phyloP scores from a whole-genome alignment of 2,329 filamentous ascomycete species.

The Aspergillus unguis region DNA sequence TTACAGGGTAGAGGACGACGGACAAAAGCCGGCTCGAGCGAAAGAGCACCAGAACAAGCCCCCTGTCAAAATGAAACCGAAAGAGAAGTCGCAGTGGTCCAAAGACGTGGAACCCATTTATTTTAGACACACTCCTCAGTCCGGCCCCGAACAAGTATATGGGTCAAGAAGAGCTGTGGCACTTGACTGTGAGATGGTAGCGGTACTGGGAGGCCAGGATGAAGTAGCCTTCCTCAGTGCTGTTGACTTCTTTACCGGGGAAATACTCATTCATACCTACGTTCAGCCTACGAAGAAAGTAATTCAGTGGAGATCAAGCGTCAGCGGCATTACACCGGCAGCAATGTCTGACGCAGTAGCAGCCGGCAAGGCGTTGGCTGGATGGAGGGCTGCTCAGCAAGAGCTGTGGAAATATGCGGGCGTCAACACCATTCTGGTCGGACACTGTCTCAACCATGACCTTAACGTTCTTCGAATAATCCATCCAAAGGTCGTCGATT shows the following conservation, averaged over 20 bases:
- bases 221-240: slow-evolving; percentile 40
- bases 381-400: slow-evolving; percentile 45
- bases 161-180: slow-evolving; percentile 30
- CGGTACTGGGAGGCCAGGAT: slow-evolving; percentile 23
- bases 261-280: slow-evolving; percentile 45
- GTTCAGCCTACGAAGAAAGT: slow-evolving; percentile 38
- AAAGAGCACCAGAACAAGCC: background rate
- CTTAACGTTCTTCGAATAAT: slow-evolving; percentile 44
- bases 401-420: slow-evolving; percentile 45
- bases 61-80: background rate
- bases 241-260: slow-evolving; percentile 48
- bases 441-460: slow-evolving; percentile 48
- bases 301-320: slow-evolving; percentile 37
- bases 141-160: background rate
- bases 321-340: slow-evolving; percentile 39
- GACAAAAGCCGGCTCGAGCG: background rate
- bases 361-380: slow-evolving; percentile 32
- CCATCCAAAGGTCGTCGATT: slow-evolving; percentile 47
- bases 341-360: slow-evolving; percentile 32
- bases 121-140: background rate
- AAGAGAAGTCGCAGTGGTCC: background rate
- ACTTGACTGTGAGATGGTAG: slow-evolving; percentile 52
- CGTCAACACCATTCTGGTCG: slow-evolving; percentile 46
- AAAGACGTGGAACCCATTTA: background rate
- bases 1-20: background rate